Base-by-base conservation (phyloP, 1,139 yeast genomes). In the Saccharomycopsis crataegensis region DNA sequence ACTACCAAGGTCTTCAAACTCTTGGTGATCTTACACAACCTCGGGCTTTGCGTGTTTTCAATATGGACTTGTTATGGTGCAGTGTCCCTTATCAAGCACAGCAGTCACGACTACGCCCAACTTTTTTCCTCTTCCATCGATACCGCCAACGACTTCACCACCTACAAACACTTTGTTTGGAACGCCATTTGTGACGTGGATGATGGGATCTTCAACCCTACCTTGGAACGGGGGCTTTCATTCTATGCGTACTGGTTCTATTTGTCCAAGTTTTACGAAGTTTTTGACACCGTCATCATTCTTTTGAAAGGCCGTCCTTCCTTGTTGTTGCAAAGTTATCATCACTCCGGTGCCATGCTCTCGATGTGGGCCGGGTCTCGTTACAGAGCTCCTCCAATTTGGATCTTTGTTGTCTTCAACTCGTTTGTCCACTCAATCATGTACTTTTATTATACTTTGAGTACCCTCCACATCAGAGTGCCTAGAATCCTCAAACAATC, bases 321-420 rank as follows among this genome's bases (percentile, higher is more conserved):
- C 12, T 79, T 86, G 4, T 70, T 84, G 59, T 73, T 84, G 62
- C 91, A 84, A 68, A 80, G 87, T 58, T 84, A 84, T 67, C 91
- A 84, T 65, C 93, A 85, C 65, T 80, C 91, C 2, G 93, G 91
- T 43, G 93, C 93, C 50, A 84, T 84, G 84, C 72, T 84, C 70
- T 82, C 88, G 61, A 84, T 84, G 91, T 84, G 90, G 90, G 80
- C 86, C 2, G 93, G 91, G 3, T 78, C 83, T 56, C 71, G 91
- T 56, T 85, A 71, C 66, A 79, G 79, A 56, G 78, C 88, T 11
- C 88, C 90, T 9, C 91, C 91, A 43, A 83, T 84, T 64, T 84
- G 91, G 93, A 81, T 84, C 60, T 84, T 84, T 67, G 90, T 84
- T 52, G 88, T 82, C 33, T 85, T 84, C 77, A 85, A 84, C 72